A percentile compares a stretch with the other conserved stretches of the same genome.
phyloP scores from a whole-genome alignment of 1,284 basidiomycete species.

The Ustilago tritici region DNA sequence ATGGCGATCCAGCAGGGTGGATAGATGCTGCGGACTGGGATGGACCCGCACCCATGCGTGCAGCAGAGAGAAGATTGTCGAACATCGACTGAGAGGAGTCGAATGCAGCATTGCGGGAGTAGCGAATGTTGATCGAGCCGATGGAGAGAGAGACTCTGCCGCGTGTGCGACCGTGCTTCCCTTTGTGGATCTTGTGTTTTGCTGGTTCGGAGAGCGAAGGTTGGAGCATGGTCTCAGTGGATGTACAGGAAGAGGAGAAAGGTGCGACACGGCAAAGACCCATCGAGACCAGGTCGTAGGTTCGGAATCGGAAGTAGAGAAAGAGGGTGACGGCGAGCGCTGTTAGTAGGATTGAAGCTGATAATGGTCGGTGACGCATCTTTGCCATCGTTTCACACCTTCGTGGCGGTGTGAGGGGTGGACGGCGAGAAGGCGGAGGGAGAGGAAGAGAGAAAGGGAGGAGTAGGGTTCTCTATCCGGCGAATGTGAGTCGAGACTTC shows the following conservation, averaged over 20 bases:
- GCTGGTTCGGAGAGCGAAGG: constrained; percentile 1
- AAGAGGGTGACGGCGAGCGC: constrained; percentile 18
- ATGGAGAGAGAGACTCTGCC: constrained; percentile 31
- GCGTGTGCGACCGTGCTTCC: not conserved
- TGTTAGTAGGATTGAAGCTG: constrained; percentile 18
- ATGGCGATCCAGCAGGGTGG: constrained; percentile 17
- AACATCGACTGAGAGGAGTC: constrained; percentile 25
- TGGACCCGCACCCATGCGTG: constrained; percentile 3
- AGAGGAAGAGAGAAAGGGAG: not conserved
- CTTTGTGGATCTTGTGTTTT: constrained; percentile 11
- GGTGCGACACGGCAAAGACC: constrained; percentile 26
- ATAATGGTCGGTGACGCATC: constrained; percentile 24
- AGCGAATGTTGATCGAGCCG: constrained; percentile 52
- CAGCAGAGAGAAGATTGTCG: constrained; percentile 12
- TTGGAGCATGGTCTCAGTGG: constrained; percentile 6
- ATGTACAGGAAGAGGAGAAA: constrained; percentile 19
- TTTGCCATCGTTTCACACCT: not conserved
- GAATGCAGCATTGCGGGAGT: constrained; percentile 32
- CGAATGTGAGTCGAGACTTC: not conserved
- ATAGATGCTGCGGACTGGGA: not conserved
- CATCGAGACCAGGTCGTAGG: constrained; percentile 40
- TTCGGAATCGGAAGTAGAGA: constrained; percentile 34
- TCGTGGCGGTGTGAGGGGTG: not conserved
- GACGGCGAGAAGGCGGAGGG: not conserved
- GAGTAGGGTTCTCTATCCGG: not conserved